Evolutionary conservation across 495 filamentous ascomycete species (phyloP).

Genomic region (Aspergillus ostianus): DNA sequence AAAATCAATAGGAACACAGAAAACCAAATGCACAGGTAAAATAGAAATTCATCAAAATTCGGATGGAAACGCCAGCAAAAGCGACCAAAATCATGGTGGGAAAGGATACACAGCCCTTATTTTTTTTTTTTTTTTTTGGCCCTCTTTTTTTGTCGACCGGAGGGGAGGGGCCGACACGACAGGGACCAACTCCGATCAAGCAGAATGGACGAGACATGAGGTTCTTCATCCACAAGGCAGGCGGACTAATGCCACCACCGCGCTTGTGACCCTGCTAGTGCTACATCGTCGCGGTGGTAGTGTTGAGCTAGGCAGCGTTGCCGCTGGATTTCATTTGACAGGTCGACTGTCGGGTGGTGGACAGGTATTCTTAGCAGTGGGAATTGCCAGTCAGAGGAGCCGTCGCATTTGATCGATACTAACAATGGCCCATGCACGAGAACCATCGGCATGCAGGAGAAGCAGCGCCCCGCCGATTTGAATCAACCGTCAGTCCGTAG

Average conservation of each 20-base stretch:
- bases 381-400: slow-evolving; percentile 8
- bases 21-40: no score
- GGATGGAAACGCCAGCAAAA: neutral
- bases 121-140: slow-evolving; percentile 1
- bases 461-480: slow-evolving; percentile 25
- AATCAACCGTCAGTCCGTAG: slow-evolving; percentile 29
- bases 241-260: slow-evolving; percentile 14
- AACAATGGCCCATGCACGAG: slow-evolving; percentile 25
- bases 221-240: slow-evolving; percentile 15
- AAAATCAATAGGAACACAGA: neutral
- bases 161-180: slow-evolving; percentile 4
- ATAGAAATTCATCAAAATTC: no score
- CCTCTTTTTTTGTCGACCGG: neutral
- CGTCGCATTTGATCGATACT: slow-evolving; percentile 15
- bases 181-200: slow-evolving; percentile 4
- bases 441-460: slow-evolving; percentile 27
- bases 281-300: slow-evolving; percentile 6
- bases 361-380: slow-evolving; percentile 16
- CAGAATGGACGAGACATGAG: slow-evolving; percentile 1
- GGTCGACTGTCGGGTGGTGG: slow-evolving; percentile 14
- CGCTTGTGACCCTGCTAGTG: slow-evolving; percentile 18
- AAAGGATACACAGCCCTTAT: neutral
- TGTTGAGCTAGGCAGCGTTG: slow-evolving; percentile 15
- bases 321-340: slow-evolving; percentile 16
- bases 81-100: neutral